Conservation (phyloP, 805 yeast species). For the Torulaspora franciscae region DNA sequence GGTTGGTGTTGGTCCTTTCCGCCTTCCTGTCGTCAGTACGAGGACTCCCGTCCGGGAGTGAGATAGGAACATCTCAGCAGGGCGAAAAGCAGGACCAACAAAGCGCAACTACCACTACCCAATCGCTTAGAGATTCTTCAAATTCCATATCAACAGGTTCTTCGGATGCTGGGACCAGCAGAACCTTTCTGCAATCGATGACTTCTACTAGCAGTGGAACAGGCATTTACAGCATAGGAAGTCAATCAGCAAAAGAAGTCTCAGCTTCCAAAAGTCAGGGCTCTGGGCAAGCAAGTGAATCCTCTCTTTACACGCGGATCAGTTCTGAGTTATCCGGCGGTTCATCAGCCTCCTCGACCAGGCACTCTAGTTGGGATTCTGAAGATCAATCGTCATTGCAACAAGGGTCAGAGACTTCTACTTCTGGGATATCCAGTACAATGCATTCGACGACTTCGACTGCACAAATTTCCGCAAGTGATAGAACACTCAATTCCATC, state of each 20-base stretch:
- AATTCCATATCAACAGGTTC: background rate
- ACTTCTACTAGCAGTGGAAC: background rate
- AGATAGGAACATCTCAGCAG: background rate
- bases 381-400: background rate
- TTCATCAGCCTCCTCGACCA: too few relatives aligned
- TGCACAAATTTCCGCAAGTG: background rate
- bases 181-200: background rate
- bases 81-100: background rate
- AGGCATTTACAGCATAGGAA: background rate
- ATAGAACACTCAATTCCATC: background rate
- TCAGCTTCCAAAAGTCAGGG: background rate
- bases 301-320: too few relatives aligned
- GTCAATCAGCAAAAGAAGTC: background rate
- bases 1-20: slow-evolving; percentile 1
- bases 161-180: background rate
- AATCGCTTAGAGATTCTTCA: background rate
- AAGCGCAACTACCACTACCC: background rate
- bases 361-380: background rate
- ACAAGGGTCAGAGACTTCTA: background rate
- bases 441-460: background rate
- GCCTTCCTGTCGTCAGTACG: background rate
- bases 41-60: slow-evolving; percentile 6
- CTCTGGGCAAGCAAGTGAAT: background rate
- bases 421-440: background rate
- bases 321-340: too few relatives aligned